Evolutionary conservation across 257 asterid genomes (phyloP).

Genomic region (Lithospermum erythrorhizon): DNA sequence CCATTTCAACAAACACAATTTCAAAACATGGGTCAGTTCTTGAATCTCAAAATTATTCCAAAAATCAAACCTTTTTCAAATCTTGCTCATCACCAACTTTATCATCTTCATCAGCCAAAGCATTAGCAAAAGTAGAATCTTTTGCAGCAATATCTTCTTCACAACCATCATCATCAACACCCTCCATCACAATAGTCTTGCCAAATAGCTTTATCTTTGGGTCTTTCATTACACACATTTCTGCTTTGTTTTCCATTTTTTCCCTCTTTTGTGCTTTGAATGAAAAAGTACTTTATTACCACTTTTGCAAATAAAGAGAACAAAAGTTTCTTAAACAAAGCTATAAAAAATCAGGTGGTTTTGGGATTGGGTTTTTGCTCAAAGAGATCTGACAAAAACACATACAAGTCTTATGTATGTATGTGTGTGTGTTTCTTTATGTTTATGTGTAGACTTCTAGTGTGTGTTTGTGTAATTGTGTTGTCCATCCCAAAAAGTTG

Average conservation of each 20-base stretch:
- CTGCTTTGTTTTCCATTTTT: conserved; percentile 1
- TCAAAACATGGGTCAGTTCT: conserved; percentile 11
- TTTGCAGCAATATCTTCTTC: conserved; percentile 23
- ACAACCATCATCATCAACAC: conserved; percentile 17
- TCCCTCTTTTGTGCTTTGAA: too few relatives aligned
- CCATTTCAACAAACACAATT: conserved; percentile 9
- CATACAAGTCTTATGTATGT: conserved; percentile 2
- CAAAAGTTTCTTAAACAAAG: background rate
- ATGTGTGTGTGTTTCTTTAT: background rate
- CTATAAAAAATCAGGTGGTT: conserved; percentile 9
- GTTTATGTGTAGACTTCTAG: background rate
- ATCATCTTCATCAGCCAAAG: conserved; percentile 33
- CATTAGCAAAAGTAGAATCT: conserved; percentile 31
- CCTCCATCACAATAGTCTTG: conserved; percentile 33
- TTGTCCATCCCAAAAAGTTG: too few relatives aligned
- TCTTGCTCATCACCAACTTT: conserved; percentile 32
- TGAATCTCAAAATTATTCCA: conserved; percentile 4
- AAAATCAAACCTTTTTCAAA: conserved; percentile 36
- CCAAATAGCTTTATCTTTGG: conserved; percentile 91
- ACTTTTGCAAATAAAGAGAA: too few relatives aligned
- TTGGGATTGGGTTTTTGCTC: conserved; percentile 15
- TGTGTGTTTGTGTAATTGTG: background rate
- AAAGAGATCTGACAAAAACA: conserved; percentile 50
- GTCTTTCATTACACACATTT: conserved; percentile 67
- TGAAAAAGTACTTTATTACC: too few relatives aligned